Conservation (phyloP, 1,284 basidiomycete genomes). For the Apiotrichum gamsii region DNA sequence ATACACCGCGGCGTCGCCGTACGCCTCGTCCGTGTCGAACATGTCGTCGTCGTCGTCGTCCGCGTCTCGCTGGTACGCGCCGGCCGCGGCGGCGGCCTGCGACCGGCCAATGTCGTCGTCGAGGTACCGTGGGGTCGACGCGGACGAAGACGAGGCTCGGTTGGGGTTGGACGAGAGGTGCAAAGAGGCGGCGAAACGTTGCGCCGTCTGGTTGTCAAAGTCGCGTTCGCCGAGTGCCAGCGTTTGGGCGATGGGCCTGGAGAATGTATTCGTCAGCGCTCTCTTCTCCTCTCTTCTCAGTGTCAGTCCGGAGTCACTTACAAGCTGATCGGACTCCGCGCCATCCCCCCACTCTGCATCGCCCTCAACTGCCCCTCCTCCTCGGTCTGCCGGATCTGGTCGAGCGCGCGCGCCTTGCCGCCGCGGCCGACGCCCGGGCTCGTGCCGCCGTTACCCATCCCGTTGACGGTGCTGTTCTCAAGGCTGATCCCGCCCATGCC, state of each 20-base stretch:
- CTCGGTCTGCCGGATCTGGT: conserved; percentile 28
- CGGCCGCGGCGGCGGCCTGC: background rate
- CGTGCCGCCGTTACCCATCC: background rate
- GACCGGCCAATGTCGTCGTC: conserved; percentile 6
- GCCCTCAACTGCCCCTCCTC: too few relatives aligned
- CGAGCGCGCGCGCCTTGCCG: conserved; percentile 35
- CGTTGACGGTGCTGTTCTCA: background rate
- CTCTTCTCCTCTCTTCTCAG: too few relatives aligned
- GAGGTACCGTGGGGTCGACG: background rate
- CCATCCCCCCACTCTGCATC: too few relatives aligned
- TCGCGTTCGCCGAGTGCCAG: conserved; percentile 33
- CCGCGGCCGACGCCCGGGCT: background rate
- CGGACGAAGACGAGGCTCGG: background rate
- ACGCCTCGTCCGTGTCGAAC: conserved; percentile 18
- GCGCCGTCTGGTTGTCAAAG: conserved; percentile 32
- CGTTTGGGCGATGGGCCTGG: conserved; percentile 32
- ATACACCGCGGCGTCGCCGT: conserved; percentile 7
- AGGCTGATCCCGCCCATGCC: conserved; percentile 8
- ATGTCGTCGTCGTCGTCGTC: conserved; percentile 15
- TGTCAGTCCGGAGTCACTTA: too few relatives aligned
- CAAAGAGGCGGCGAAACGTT: conserved; percentile 18
- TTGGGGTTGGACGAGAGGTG: too few relatives aligned
- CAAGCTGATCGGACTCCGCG: conserved; percentile 27
- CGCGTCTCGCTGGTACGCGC: background rate
- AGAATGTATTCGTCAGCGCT: too few relatives aligned